phyloP scores from a whole-genome alignment of 352 stramenopile genomes.

The Phytophthora megakarya region DNA sequence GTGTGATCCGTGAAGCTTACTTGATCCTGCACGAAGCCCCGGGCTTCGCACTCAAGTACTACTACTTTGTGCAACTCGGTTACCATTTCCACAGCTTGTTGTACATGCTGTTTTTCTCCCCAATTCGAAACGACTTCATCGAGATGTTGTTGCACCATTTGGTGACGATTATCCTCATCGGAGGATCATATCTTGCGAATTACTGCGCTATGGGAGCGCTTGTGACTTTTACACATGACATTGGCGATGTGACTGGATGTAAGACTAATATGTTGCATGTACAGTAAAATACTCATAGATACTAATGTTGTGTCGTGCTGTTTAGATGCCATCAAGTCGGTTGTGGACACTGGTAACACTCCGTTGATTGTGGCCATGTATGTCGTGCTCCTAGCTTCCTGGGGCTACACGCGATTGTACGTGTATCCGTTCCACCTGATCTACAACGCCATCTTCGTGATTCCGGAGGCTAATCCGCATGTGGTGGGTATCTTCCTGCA shows the following conservation, averaged over 20 bases:
- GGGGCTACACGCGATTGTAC: constrained; percentile 51
- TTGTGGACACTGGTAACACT: constrained; percentile 42
- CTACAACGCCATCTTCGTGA: constrained; percentile 39
- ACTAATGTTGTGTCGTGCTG: constrained; percentile 9
- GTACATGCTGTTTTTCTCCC: constrained; percentile 61
- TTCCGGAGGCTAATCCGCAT: constrained; percentile 34
- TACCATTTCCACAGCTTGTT: constrained; percentile 63
- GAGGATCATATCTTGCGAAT: constrained; percentile 59
- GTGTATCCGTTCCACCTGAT: constrained; percentile 53
- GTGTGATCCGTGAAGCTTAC: constrained; percentile 39
- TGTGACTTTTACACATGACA: constrained; percentile 59
- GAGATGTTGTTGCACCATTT: constrained; percentile 66
- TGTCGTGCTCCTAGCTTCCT: constrained; percentile 41
- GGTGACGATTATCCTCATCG: constrained; percentile 64
- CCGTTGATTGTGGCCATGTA: constrained; percentile 43
- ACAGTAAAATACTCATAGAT: background rate
- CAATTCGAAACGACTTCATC: constrained; percentile 66
- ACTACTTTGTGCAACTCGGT: constrained; percentile 59
- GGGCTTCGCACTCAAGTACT: constrained; percentile 42
- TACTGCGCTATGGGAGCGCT: constrained; percentile 53
- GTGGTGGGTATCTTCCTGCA: constrained; percentile 44
- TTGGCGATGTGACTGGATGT: constrained; percentile 61
- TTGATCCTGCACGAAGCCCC: constrained; percentile 39
- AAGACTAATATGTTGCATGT: constrained; percentile 15
- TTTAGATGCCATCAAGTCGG: constrained; percentile 45